These are phyloP conservation scores for Zygosaccharomyces kombuchaensis DNA, from an alignment of 805 yeast species.

Conservation along the genomic window DNA sequence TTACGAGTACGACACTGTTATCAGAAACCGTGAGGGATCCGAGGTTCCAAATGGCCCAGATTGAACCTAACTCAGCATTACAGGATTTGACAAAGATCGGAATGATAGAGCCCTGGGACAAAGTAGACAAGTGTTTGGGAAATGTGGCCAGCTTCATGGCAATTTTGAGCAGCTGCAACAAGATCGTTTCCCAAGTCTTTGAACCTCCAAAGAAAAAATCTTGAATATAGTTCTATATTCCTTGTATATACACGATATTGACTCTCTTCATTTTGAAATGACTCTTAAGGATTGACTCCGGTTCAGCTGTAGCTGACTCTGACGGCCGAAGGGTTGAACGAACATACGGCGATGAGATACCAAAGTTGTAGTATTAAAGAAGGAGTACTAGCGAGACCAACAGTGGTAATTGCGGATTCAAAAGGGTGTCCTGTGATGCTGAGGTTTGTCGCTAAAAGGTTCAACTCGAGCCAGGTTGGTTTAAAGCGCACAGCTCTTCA, in stretches of 20 bases:
- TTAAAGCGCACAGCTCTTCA: conserved; percentile 71
- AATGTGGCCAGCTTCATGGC: conserved; percentile 17
- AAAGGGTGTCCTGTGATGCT: conserved; percentile 1
- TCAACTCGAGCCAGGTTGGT: conserved; percentile 33
- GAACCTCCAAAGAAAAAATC: conserved; percentile 21
- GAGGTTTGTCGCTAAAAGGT: conserved; percentile 21
- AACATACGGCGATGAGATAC: neutral
- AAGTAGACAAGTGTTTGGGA: conserved; percentile 18
- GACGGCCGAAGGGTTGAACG: neutral
- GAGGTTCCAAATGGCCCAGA: conserved; percentile 12
- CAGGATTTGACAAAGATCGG: conserved; percentile 17
- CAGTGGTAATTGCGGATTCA: neutral
- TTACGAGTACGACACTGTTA: conserved; percentile 12
- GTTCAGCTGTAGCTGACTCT: neutral
- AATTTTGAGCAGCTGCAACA: conserved; percentile 20
- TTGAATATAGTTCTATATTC: neutral
- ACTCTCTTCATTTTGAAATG: neutral
- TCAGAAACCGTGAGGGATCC: conserved; percentile 16
- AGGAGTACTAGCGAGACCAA: neutral
- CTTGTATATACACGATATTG: conserved; percentile 6
- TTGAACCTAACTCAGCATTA: conserved; percentile 7
- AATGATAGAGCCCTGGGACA: conserved; percentile 28
- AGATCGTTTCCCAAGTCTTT: conserved; percentile 21
- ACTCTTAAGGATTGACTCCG: neutral
- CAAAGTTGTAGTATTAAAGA: neutral